A percentile compares a stretch with the other conserved stretches of the same genome.
Conservation (phyloP, 139 green algal genomes). For the Chlamydomonas incerta region DNA sequence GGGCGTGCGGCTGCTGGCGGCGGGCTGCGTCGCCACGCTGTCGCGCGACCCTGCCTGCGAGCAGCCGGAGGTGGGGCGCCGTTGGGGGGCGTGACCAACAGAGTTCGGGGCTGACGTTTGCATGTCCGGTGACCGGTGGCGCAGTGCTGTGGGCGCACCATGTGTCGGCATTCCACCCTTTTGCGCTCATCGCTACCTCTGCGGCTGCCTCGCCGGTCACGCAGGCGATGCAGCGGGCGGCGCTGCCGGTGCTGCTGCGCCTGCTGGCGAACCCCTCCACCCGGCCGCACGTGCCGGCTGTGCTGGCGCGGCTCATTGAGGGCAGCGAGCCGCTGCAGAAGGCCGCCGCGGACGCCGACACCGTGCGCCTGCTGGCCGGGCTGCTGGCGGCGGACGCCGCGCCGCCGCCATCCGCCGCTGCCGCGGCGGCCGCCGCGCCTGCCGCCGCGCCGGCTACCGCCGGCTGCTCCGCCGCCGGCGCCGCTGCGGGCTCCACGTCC, state of each 20-base stretch:
- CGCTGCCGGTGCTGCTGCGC: conserved; percentile 44
- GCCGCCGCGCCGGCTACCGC: no score
- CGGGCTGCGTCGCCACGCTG: conserved; percentile 14
- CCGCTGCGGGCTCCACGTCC: neutral
- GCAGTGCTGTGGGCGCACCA: neutral
- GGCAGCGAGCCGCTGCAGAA: conserved; percentile 66
- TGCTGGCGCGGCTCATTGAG: conserved; percentile 41
- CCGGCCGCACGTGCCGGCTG: conserved; percentile 5
- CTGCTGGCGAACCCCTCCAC: conserved; percentile 18
- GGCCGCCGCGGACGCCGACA: conserved; percentile 72
- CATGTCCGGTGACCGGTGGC: neutral
- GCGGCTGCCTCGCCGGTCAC: no score
- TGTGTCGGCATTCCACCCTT: neutral
- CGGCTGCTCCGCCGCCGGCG: neutral
- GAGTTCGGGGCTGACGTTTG: neutral
- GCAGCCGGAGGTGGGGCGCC: neutral
- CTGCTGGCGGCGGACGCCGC: conserved; percentile 54
- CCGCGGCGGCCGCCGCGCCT: neutral
- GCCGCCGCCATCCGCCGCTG: neutral
- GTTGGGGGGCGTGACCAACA: no score
- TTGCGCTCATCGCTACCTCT: neutral
- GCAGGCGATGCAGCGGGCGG: conserved; percentile 25
- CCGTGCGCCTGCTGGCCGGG: conserved; percentile 57
- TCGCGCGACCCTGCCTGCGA: neutral
- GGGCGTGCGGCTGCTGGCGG: conserved; percentile 5